Evolutionary conservation across 306 rosid species (phyloP).

Genomic region (Rosa multiflora): DNA sequence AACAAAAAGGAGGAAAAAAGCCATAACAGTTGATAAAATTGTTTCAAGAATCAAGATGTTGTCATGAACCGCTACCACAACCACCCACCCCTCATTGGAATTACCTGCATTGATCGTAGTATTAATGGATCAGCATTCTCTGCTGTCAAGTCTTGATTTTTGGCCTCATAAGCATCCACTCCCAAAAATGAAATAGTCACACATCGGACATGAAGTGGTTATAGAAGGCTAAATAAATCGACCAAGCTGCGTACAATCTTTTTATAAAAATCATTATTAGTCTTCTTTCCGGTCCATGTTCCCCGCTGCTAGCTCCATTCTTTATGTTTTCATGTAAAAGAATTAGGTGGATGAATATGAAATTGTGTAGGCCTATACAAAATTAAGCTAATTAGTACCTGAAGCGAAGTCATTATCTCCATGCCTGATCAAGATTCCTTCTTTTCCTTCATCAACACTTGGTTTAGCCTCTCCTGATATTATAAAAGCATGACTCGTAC

Average conservation of each 20-base stretch:
- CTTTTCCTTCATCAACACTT: constrained; percentile 96
- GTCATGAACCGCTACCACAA: background rate
- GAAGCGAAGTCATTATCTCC: constrained; percentile 99
- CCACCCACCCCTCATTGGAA: background rate
- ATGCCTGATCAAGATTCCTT: constrained; percentile 96
- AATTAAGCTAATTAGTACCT: constrained; percentile 48
- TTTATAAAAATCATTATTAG: constrained; percentile 93
- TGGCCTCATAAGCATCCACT: constrained; percentile 92
- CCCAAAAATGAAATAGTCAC: constrained; percentile 15
- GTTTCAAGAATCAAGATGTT: too few relatives aligned
- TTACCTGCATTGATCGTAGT: constrained; percentile 94
- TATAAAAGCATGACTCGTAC: constrained; percentile 24
- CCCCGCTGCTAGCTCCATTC: constrained; percentile 98
- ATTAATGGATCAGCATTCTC: constrained; percentile 83
- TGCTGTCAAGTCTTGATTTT: constrained; percentile 83
- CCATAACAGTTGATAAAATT: too few relatives aligned
- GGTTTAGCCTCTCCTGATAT: constrained; percentile 91
- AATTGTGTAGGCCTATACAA: constrained; percentile 10
- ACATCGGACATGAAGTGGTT: constrained; percentile 7
- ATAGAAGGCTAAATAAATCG: constrained; percentile 13
- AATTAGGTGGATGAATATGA: constrained; percentile 20
- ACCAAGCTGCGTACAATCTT: constrained; percentile 68
- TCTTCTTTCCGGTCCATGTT: constrained; percentile 98
- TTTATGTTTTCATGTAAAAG: constrained; percentile 52
- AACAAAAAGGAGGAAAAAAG: too few relatives aligned